These are phyloP conservation scores for Chaetomiaceae sp. DNA, from an alignment of 2,329 filamentous ascomycete species.

Conservation along the genomic window DNA sequence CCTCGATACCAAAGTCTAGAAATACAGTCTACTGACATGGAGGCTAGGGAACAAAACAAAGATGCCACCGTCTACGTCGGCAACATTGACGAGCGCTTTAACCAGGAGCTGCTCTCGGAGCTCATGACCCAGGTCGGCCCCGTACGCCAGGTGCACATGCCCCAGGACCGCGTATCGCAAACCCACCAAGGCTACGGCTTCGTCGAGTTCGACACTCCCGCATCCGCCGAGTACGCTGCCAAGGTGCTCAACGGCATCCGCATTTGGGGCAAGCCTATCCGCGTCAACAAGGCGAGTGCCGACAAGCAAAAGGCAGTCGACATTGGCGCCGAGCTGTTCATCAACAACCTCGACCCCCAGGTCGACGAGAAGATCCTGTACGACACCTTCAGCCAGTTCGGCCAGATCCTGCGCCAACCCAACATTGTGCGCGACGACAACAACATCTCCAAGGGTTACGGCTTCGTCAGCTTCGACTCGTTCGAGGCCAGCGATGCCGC, in stretches of 20 bases:
- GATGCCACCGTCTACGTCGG: constrained; percentile 97
- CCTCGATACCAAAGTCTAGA: not conserved
- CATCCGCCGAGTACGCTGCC: constrained; percentile 94
- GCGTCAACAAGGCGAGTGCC: constrained; percentile 87
- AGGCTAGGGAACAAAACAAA: constrained; percentile 87
- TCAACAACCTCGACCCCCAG: constrained; percentile 91
- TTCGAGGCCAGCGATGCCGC: constrained; percentile 94
- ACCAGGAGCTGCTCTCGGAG: constrained; percentile 89
- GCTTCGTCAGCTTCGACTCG: constrained; percentile 86
- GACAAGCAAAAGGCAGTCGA: constrained; percentile 93
- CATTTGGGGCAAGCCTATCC: constrained; percentile 87
- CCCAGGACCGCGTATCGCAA: constrained; percentile 95
- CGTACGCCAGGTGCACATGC: constrained; percentile 96
- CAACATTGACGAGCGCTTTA: constrained; percentile 95
- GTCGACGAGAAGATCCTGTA: constrained; percentile 94
- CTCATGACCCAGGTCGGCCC: constrained; percentile 97
- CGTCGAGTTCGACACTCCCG: constrained; percentile 93
- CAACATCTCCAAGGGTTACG: constrained; percentile 89
- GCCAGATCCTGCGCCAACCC: constrained; percentile 73
- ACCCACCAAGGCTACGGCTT: constrained; percentile 98
- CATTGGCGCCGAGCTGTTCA: constrained; percentile 93
- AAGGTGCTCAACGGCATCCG: constrained; percentile 96
- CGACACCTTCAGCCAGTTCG: constrained; percentile 90
- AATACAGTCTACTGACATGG: not conserved
- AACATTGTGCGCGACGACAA: constrained; percentile 90